Evolutionary conservation across 768 basidiomycete genomes (phyloP), one percentile per base, ranked within the genome.

Genomic region (Pulveroboletus sp.): DNA sequence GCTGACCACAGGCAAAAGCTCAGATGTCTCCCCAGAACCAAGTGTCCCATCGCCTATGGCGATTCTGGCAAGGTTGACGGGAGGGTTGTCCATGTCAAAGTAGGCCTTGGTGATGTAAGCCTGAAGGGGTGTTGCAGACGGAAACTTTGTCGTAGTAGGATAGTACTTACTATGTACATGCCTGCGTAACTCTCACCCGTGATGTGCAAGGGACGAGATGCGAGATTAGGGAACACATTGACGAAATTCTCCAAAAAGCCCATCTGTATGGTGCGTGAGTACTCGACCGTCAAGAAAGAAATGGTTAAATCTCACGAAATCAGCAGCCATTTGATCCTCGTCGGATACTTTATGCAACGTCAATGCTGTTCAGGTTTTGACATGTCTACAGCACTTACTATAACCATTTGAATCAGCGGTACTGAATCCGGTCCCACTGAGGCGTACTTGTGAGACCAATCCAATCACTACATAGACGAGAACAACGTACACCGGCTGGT

Each of bases 131-230:
- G 46, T 63, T 26, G 50, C 9, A 8, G 6, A 11, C 10, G 10
- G 35, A n/a, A 11, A 18, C 32, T 26, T 32, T 21, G 27, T 43
- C 14, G 2, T 33, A 17, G n/a, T 27, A 32, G 36, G n/a, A 32
- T 10, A 18, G 31, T 18, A 61, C 80, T 57, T 51, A 81, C 80
- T 46, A 88, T 86, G 57, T 84, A 87, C 51, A 76, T 76, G 27
- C 87, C 87, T 13, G 87, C 80, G 64, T 88, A 89, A 58, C 83
- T 85, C 66, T 89, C 87, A 6, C 87, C 87, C 0, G 79, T 80
- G 33, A 89, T 60, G 63, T 83, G 70, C 32, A 89, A 73, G 14
- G 87, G 87, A 27, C 87, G 79, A 1, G 70, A 78, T 13, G 78
- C 78, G 21, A 89, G 73, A 57, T 75, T 74, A 15, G 87, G 87